These are phyloP conservation scores for Kuraishia borneana DNA, from an alignment of 805 yeast genomes.

Conservation along the genomic window DNA sequence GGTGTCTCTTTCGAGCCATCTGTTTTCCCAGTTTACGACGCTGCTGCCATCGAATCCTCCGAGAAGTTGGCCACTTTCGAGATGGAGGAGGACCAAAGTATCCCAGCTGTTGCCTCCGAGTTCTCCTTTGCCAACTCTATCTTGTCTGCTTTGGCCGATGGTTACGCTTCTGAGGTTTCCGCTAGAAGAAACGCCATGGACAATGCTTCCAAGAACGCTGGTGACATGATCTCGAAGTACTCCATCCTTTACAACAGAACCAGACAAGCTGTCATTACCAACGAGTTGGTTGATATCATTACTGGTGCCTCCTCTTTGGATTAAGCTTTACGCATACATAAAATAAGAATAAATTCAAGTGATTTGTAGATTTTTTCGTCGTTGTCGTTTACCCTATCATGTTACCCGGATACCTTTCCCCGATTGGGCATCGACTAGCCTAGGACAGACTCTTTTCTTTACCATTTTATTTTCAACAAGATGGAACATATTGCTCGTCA, in stretches of 20 bases:
- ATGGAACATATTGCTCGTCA: constrained; percentile 79
- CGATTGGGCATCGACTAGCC: not conserved
- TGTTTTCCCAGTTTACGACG: constrained; percentile 51
- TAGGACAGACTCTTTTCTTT: not conserved
- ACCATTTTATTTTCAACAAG: not conserved
- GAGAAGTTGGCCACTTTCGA: constrained; percentile 80
- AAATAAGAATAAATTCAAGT: not conserved
- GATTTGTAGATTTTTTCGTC: not conserved
- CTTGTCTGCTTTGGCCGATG: constrained; percentile 89
- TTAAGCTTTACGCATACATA: constrained; percentile 24
- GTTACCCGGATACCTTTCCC: not conserved
- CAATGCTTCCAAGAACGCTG: constrained; percentile 98
- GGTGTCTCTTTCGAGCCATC: constrained; percentile 89
- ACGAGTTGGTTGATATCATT: constrained; percentile 98
- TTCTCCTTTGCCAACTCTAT: constrained; percentile 85
- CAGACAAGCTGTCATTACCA: constrained; percentile 98
- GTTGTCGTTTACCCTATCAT: no score
- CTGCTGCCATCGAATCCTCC: constrained; percentile 67
- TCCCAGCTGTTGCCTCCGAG: constrained; percentile 65
- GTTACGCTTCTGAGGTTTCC: constrained; percentile 94
- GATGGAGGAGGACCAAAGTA: constrained; percentile 55
- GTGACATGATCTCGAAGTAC: constrained; percentile 95
- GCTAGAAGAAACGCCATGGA: constrained; percentile 99
- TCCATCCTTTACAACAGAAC: constrained; percentile 98
- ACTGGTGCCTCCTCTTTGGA: constrained; percentile 99